Percentiles rank a stretch among this genome's conserved stretches.
These are phyloP conservation scores for Podospora pseudopauciseta DNA, from an alignment of 495 filamentous ascomycete genomes.

Conservation along the genomic window DNA sequence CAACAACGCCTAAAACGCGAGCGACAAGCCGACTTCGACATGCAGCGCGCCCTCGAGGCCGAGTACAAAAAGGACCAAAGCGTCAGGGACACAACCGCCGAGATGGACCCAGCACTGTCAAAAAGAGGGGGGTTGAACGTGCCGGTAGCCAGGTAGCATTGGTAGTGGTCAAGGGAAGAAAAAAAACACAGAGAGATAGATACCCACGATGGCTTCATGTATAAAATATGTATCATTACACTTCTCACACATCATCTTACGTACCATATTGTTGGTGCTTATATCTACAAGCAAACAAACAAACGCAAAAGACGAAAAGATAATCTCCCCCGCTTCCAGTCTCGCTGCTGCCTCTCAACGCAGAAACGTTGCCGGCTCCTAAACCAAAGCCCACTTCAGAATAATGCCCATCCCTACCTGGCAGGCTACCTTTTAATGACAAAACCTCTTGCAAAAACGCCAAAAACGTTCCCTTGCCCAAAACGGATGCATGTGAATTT, in stretches of 20 bases:
- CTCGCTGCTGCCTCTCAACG: neutral
- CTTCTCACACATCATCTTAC: neutral
- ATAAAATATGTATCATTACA: neutral
- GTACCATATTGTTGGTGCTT: neutral
- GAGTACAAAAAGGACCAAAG: conserved; percentile 86
- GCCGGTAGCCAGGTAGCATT: conserved; percentile 12
- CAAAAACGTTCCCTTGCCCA: neutral
- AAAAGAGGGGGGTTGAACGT: conserved; percentile 3
- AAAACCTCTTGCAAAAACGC: neutral
- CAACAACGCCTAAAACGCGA: conserved; percentile 85
- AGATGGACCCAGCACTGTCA: conserved; percentile 10
- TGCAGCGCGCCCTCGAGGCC: conserved; percentile 79
- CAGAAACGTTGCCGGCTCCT: neutral
- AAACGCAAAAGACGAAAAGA: conserved; percentile 5
- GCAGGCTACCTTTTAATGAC: neutral
- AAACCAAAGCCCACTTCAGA: neutral
- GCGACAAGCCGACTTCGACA: conserved; percentile 87
- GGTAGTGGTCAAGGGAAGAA: neutral
- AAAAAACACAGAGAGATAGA: neutral
- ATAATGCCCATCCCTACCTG: neutral
- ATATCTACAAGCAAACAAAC: neutral
- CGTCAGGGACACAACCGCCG: conserved; percentile 40
- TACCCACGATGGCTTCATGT: neutral
- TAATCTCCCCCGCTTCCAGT: neutral
- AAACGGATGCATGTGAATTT: neutral